Evolutionary conservation across 139 green algal species (phyloP).

Genomic region (Tetratostichococcus sp.): DNA sequence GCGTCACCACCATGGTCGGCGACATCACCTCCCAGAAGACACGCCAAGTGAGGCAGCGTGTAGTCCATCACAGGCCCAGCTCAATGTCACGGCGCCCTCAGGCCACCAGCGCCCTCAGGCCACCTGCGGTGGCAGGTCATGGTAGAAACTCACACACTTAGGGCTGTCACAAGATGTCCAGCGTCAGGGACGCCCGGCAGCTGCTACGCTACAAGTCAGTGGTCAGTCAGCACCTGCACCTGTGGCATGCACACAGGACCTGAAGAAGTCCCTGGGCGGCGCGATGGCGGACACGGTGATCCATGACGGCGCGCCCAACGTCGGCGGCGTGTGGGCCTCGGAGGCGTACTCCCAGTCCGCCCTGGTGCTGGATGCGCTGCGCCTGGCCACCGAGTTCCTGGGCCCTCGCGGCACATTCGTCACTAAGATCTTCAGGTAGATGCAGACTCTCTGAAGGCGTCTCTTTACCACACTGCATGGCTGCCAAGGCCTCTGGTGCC

Average conservation of each 20-base stretch:
- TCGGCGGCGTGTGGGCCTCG: constrained; percentile 86
- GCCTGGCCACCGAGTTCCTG: constrained; percentile 89
- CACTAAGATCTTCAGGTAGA: constrained; percentile 92
- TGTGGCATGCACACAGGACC: constrained; percentile 17
- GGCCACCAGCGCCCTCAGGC: no score
- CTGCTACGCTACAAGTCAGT: no score
- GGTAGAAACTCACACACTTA: no score
- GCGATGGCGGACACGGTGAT: constrained; percentile 88
- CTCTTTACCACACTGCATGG: no score
- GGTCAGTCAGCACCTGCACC: no score
- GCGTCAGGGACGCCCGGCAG: no score
- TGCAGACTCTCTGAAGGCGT: no score
- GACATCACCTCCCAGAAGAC: constrained; percentile 92
- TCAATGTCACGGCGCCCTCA: no score
- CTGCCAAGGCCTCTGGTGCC: no score
- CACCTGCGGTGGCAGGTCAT: no score
- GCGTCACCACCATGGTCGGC: constrained; percentile 75
- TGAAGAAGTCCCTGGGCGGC: constrained; percentile 77
- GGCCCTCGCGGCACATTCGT: constrained; percentile 87
- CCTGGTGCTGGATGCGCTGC: constrained; percentile 88
- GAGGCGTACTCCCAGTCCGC: constrained; percentile 88
- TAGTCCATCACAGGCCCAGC: no score
- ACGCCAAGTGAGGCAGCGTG: constrained; percentile 13
- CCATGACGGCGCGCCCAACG: constrained; percentile 97
- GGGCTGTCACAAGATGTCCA: no score